phyloP scores from a whole-genome alignment of 2,329 filamentous ascomycete genomes.

The Penicillium palitans region DNA sequence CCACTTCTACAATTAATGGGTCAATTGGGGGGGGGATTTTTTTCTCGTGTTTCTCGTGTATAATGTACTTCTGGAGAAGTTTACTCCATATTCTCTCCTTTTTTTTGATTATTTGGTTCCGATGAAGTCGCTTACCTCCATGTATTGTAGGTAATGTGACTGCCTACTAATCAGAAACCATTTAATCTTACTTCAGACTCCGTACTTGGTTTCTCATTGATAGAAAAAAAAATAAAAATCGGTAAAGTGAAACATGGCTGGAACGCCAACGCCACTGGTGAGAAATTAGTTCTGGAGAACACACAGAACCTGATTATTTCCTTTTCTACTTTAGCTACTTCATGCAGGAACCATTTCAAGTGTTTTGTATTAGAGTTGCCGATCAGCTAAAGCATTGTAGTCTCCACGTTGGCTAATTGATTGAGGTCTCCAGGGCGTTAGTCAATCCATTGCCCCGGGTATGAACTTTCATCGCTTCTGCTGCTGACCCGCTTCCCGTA shows the following conservation, averaged over 20 bases:
- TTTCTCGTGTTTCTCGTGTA: not conserved
- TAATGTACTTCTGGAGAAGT: not conserved
- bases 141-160: not conserved
- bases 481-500: slow-evolving; percentile 7
- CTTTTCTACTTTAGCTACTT: slow-evolving; percentile 4
- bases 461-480: not conserved
- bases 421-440: not conserved
- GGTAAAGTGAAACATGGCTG: slow-evolving; percentile 31
- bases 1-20: slow-evolving; percentile 8
- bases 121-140: slow-evolving; percentile 3
- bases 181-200: not conserved
- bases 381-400: slow-evolving; percentile 18
- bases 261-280: slow-evolving; percentile 15
- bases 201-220: not conserved
- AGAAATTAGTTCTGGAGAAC: slow-evolving; percentile 8
- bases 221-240: not conserved
- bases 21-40: not conserved
- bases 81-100: not conserved
- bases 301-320: not conserved
- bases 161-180: not conserved
- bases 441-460: not conserved
- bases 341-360: slow-evolving; percentile 20
- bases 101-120: not conserved
- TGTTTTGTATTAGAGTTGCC: slow-evolving; percentile 21
- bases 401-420: slow-evolving; percentile 22